Percentiles rank a stretch among this genome's conserved stretches.
Conservation (phyloP, 1,284 basidiomycete species). For the Cutaneotrichosporon dermatis region DNA sequence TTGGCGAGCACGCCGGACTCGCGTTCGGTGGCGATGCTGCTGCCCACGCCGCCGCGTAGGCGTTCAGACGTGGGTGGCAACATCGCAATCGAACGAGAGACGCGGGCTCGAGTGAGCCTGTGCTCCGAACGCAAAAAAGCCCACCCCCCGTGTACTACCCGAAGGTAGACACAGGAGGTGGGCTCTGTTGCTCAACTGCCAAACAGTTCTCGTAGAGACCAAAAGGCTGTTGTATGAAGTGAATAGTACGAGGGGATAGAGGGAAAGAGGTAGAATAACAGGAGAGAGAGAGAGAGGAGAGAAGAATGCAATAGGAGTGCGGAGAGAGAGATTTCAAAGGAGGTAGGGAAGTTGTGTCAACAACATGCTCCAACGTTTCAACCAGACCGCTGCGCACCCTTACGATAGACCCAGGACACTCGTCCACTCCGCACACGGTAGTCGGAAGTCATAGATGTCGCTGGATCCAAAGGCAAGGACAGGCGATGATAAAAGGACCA, state of each 20-base stretch:
- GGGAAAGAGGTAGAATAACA: slow-evolving; percentile 5
- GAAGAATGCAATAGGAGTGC: no score
- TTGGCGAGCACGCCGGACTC: no score
- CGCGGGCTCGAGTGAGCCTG: no score
- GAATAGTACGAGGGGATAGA: slow-evolving; percentile 7
- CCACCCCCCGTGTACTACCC: slow-evolving; percentile 13
- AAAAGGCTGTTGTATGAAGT: slow-evolving; percentile 20
- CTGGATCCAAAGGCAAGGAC: slow-evolving; percentile 8
- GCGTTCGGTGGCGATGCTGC: no score
- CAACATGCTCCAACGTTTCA: slow-evolving; percentile 18
- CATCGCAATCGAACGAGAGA: no score
- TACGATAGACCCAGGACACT: slow-evolving; percentile 15
- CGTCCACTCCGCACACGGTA: neutral
- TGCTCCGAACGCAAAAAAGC: slow-evolving; percentile 24
- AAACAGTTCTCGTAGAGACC: slow-evolving; percentile 21
- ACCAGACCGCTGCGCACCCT: slow-evolving; percentile 19
- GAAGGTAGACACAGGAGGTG: slow-evolving; percentile 9
- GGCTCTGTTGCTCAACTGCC: slow-evolving; percentile 20
- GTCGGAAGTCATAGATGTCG: neutral
- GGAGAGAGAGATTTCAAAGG: neutral
- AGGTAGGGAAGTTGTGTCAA: slow-evolving; percentile 20
- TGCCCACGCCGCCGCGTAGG: no score
- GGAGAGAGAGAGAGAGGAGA: neutral
- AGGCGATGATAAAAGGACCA: neutral
- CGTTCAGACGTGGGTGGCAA: no score